Evolutionary conservation across 139 green algal genomes (phyloP).

Genomic region (Tetraselmis chui): DNA sequence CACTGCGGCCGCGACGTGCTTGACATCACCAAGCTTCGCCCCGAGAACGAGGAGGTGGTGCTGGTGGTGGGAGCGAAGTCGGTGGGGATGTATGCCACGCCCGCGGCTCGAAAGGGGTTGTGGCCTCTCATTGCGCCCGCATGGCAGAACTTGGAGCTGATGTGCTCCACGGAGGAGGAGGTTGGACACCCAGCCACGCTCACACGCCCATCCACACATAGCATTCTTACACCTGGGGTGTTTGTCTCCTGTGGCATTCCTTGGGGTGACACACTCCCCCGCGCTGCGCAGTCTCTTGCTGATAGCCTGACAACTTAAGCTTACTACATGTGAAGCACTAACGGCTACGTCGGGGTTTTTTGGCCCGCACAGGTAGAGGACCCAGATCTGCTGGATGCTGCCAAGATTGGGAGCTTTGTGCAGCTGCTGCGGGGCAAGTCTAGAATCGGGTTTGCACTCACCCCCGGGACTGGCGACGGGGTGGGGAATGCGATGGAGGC

Average conservation of each 20-base stretch:
- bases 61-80: constrained; percentile 5
- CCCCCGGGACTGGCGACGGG: background rate
- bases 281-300: background rate
- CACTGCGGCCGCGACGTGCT: constrained; percentile 20
- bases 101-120: background rate
- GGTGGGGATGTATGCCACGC: background rate
- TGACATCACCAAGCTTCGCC: constrained; percentile 16
- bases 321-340: background rate
- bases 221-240: no score
- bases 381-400: constrained; percentile 26
- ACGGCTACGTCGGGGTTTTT: background rate
- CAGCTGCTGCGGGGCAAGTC: constrained; percentile 28
- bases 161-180: background rate
- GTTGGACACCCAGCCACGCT: no score
- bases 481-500: constrained; percentile 22
- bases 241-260: background rate
- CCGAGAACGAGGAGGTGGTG: constrained; percentile 19
- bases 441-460: constrained; percentile 25
- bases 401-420: constrained; percentile 35
- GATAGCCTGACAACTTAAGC: background rate
- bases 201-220: no score
- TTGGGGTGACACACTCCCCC: background rate
- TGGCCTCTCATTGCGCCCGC: background rate
- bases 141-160: constrained; percentile 14
- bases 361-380: no score